Evolutionary conservation across 441 rosid species (phyloP).

Genomic region (Euphorbia corollata): DNA sequence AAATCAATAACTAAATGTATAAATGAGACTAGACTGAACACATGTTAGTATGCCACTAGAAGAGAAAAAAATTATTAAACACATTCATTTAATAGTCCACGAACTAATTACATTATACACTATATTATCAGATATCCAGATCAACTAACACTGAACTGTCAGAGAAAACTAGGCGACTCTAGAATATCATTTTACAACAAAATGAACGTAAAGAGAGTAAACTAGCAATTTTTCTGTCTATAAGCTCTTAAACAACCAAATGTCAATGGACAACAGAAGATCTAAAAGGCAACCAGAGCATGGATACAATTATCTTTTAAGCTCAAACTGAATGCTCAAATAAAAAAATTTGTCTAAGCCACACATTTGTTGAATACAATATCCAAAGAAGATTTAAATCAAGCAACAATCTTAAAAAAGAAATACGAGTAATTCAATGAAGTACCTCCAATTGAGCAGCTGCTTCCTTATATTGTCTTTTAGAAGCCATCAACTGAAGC

Average conservation of each 20-base stretch:
- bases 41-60: background rate
- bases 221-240: background rate
- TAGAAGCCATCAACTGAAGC: slow-evolving; percentile 98
- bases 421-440: slow-evolving; percentile 11
- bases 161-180: background rate
- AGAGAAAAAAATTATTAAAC: background rate
- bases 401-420: slow-evolving; percentile 5
- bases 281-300: slow-evolving; percentile 1
- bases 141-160: background rate
- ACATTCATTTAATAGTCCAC: background rate
- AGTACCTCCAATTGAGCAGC: slow-evolving; percentile 98
- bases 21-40: slow-evolving; percentile 11
- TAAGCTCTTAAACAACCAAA: background rate
- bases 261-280: background rate
- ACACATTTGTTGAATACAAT: slow-evolving; percentile 11
- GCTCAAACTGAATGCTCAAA: slow-evolving; percentile 6
- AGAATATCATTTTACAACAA: background rate
- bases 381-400: slow-evolving; percentile 5
- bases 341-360: slow-evolving; percentile 1
- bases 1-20: background rate
- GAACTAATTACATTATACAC: background rate
- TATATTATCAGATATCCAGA: slow-evolving; percentile 4
- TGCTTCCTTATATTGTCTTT: slow-evolving; percentile 94
- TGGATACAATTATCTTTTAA: background rate
- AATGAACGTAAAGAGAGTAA: background rate